phyloP scores from a whole-genome alignment of 495 filamentous ascomycete species.

The Penicillium alfredii region DNA sequence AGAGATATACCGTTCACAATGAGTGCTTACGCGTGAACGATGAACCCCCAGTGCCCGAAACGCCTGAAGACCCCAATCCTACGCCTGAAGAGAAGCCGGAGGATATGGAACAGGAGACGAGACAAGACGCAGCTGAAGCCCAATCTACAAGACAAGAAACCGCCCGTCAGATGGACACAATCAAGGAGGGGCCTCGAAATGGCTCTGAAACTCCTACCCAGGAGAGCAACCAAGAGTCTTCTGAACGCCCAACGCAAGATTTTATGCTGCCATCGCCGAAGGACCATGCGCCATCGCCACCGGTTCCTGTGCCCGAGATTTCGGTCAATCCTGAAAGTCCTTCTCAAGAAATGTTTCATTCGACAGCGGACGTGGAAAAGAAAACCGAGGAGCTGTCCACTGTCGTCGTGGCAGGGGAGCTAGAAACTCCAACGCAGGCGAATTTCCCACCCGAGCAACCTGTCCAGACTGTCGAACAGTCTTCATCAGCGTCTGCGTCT shows the following conservation, averaged over 20 bases:
- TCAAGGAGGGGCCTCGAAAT: constrained; percentile 18
- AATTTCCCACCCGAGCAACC: constrained; percentile 3
- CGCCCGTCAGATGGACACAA: constrained; percentile 20
- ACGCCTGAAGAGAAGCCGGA: not conserved
- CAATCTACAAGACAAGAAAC: too few species aligned
- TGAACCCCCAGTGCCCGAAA: constrained; percentile 5
- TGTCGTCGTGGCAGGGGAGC: constrained; percentile 5
- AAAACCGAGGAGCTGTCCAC: not conserved
- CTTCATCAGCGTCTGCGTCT: constrained; percentile 5
- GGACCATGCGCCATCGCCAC: too few species aligned
- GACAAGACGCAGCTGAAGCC: not conserved
- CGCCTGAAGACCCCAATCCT: not conserved
- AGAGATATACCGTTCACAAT: constrained; percentile 38
- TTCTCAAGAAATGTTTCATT: too few species aligned
- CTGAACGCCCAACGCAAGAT: not conserved
- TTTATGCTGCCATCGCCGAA: too few species aligned
- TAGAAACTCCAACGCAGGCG: constrained; percentile 14
- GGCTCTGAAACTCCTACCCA: not conserved
- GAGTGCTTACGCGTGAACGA: constrained; percentile 32
- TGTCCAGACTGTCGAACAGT: not conserved
- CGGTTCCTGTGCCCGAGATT: constrained; percentile 2
- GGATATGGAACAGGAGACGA: too few species aligned
- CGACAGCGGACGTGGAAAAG: not conserved
- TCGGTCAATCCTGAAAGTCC: constrained; percentile 1
- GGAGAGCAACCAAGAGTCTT: not conserved